These are phyloP conservation scores for Magnusiomyces sp. DNA, from an alignment of 1,139 yeast species.

Conservation along the genomic window DNA sequence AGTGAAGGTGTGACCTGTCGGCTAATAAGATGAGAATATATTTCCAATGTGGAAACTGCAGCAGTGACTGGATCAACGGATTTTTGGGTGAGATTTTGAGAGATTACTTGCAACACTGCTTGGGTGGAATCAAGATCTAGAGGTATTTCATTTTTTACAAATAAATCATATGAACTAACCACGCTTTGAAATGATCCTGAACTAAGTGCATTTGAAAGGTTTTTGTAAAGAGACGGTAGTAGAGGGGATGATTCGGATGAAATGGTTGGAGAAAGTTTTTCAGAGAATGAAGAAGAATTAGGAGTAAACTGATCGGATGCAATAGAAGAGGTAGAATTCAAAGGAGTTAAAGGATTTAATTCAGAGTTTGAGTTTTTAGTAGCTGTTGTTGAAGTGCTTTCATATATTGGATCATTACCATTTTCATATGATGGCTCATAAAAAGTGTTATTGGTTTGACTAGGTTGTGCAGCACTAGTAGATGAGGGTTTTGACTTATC, in stretches of 20 bases:
- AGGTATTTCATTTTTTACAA: background rate
- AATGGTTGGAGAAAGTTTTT: background rate
- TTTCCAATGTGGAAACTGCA: conserved; percentile 16
- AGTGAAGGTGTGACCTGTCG: conserved; percentile 22
- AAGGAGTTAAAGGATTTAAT: too few relatives aligned
- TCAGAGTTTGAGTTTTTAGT: background rate
- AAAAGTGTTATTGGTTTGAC: too few relatives aligned
- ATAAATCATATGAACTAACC: background rate
- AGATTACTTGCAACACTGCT: too few relatives aligned
- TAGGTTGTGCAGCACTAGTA: too few relatives aligned
- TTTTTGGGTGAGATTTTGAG: too few relatives aligned
- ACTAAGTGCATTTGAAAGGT: background rate
- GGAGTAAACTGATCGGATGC: background rate
- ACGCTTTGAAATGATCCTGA: conserved; percentile 1
- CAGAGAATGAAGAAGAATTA: background rate
- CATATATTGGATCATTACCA: background rate
- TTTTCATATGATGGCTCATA: too few relatives aligned
- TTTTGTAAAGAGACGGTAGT: background rate
- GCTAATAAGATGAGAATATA: conserved; percentile 17
- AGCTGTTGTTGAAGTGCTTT: background rate
- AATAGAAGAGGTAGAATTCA: background rate
- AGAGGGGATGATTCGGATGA: background rate
- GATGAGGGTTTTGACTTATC: too few relatives aligned
- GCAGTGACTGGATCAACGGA: conserved; percentile 10
- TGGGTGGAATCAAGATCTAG: conserved; percentile 5